Evolutionary conservation across 1,284 basidiomycete genomes (phyloP).

Genomic region (Pterulicium gracile): DNA sequence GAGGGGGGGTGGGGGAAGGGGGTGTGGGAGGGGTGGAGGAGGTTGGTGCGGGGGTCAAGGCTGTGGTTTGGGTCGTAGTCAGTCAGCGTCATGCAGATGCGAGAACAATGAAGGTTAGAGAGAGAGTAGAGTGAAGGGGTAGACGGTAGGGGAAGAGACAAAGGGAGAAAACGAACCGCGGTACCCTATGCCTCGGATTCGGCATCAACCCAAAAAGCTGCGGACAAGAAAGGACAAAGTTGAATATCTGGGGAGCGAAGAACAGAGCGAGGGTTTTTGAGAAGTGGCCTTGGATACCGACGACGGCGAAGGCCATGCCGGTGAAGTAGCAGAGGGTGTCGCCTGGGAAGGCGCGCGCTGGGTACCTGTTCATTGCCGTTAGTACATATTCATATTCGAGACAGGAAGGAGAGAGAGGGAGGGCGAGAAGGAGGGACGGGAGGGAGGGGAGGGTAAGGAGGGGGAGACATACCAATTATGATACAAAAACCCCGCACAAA

Average conservation of each 20-base stretch:
- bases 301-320: slow-evolving; percentile 95
- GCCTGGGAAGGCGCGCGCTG: slow-evolving; percentile 88
- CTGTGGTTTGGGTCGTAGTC: slow-evolving; percentile 25
- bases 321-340: slow-evolving; percentile 98
- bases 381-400: slow-evolving; percentile 6
- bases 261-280: slow-evolving; percentile 95
- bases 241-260: slow-evolving; percentile 97
- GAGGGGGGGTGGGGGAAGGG: slow-evolving; percentile 49
- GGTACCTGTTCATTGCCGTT: slow-evolving; percentile 66
- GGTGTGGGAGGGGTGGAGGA: slow-evolving; percentile 66
- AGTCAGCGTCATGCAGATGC: background rate
- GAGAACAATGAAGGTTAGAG: slow-evolving; percentile 5
- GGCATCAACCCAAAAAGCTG: slow-evolving; percentile 92
- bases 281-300: slow-evolving; percentile 94
- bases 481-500: slow-evolving; percentile 82
- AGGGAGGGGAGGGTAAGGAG: slow-evolving; percentile 3
- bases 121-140: slow-evolving; percentile 6
- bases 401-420: too few species aligned
- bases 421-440: background rate
- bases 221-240: slow-evolving; percentile 90
- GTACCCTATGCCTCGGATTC: slow-evolving; percentile 90
- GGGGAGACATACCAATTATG: slow-evolving; percentile 75
- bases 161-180: slow-evolving; percentile 66
- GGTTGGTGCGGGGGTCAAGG: slow-evolving; percentile 60
- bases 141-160: background rate